Evolutionary conservation across 177 flowering plant genomes (phyloP).

Genomic region (Tripterygium wilfordii): DNA sequence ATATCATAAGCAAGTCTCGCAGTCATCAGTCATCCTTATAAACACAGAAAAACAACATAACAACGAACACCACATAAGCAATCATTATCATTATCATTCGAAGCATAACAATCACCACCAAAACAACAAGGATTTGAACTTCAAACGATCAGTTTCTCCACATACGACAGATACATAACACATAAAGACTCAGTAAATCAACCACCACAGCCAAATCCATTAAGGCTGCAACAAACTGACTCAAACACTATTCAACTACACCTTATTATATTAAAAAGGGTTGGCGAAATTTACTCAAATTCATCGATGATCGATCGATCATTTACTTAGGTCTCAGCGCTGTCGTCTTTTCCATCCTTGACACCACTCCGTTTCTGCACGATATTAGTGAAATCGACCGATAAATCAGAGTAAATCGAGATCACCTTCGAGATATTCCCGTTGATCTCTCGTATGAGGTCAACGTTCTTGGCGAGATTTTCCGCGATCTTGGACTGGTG

Average conservation of each 20-base stretch:
- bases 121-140: background rate
- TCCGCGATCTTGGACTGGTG: constrained; percentile 23
- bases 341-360: background rate
- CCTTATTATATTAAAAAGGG: too few relatives aligned
- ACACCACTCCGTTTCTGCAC: constrained; percentile 7
- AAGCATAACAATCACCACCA: background rate
- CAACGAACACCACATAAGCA: constrained; percentile 2
- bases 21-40: background rate
- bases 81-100: background rate
- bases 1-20: background rate
- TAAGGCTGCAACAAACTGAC: too few relatives aligned
- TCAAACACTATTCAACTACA: too few relatives aligned
- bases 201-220: too few relatives aligned
- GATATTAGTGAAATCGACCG: constrained; percentile 13
- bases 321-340: background rate
- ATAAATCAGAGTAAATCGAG: constrained; percentile 19
- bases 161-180: too few relatives aligned
- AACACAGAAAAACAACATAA: background rate
- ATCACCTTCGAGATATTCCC: constrained; percentile 16
- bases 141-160: background rate
- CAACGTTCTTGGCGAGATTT: constrained; percentile 14
- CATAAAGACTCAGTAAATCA: too few relatives aligned
- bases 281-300: background rate
- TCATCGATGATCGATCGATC: background rate
- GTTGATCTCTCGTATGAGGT: constrained; percentile 25